Evolutionary conservation across 768 basidiomycete genomes (phyloP), one percentile per base, ranked within the genome.

Genomic region (Clitopilus passeckerianus): DNA sequence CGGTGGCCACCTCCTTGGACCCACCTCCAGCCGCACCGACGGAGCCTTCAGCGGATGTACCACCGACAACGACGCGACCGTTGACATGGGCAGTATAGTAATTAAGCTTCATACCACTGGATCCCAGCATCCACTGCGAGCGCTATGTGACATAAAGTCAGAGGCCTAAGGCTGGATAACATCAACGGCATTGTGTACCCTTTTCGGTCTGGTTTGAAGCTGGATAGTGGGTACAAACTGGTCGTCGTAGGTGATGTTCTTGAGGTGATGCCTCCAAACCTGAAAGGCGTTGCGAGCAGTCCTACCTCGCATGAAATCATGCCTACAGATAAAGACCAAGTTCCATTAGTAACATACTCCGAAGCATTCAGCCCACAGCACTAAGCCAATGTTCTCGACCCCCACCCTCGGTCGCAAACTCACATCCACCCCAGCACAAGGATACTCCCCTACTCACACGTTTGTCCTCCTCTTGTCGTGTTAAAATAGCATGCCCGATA

Each of bases 401-500:
- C 72, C 72, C 2, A 77, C 61, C 5, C 67, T 66, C 16, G 6
- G 52, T 63, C 0, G 73, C 75, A 59, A 79, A 79, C 23, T 66
- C 0, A 75, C 75, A 57, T 79, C 74, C 1, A 77, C 75, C 0
- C 73, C 75, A n/a, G 74, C 59, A 72, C 66, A 2, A 79, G 74
- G 0, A 80, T 69, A 44, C 72, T 74, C 10, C 78, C 80, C 61
- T 79, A 78, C 5, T 68, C 64, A 58, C 80, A 82, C 6, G 75
- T 7, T 30, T 30, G 70, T 14, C 69, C 53, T 6, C 72, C 75
- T 0, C 76, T 62, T 0, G 70, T 63, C 0, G 76, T 76, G 57
- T 84, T 75, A 44, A 83, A 58, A 34, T 80, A 82, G 74, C 83
- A 86, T 0, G 72, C 75, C 76, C 75, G 53, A 80, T 77, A 52